Percentiles rank a stretch among this genome's conserved stretches.
Conservation (phyloP, 441 rosid species). For the Euphorbia schlechtendalii region DNA sequence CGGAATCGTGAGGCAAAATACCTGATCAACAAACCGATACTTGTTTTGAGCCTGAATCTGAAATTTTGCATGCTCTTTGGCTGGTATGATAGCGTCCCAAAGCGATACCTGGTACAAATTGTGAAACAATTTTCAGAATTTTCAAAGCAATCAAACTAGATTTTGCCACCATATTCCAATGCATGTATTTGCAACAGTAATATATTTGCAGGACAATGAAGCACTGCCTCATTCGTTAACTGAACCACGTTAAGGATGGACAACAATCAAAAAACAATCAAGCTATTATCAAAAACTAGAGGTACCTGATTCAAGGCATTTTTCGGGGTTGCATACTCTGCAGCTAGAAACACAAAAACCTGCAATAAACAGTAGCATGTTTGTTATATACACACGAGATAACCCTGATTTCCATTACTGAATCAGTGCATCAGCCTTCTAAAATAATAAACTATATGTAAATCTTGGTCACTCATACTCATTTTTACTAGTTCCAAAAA, state of each 20-base stretch:
- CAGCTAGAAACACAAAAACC: slow-evolving; percentile 83
- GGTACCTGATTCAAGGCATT: slow-evolving; percentile 82
- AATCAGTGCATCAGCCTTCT: neutral
- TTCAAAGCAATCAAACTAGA: too few relatives aligned
- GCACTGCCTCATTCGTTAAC: neutral
- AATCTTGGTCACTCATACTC: too few relatives aligned
- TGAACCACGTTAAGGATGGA: neutral
- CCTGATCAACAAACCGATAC: slow-evolving; percentile 87
- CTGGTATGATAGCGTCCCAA: slow-evolving; percentile 89
- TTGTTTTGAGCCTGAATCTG: slow-evolving; percentile 66
- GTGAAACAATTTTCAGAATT: neutral
- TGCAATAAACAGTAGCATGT: slow-evolving; percentile 19
- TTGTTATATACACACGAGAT: neutral
- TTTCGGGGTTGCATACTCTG: slow-evolving; percentile 72
- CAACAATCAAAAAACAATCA: neutral
- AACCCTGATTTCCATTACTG: neutral
- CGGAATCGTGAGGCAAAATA: slow-evolving; percentile 14
- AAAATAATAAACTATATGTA: neutral
- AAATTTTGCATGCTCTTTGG: slow-evolving; percentile 75
- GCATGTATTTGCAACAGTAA: neutral
- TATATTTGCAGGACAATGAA: neutral
- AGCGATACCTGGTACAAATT: slow-evolving; percentile 56
- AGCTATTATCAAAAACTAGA: neutral
- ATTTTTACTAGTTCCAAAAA: too few relatives aligned
- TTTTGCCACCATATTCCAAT: too few relatives aligned